Evolutionary conservation across 75 land plant species (phyloP).

Genomic region (Ceratopteris richardii): DNA sequence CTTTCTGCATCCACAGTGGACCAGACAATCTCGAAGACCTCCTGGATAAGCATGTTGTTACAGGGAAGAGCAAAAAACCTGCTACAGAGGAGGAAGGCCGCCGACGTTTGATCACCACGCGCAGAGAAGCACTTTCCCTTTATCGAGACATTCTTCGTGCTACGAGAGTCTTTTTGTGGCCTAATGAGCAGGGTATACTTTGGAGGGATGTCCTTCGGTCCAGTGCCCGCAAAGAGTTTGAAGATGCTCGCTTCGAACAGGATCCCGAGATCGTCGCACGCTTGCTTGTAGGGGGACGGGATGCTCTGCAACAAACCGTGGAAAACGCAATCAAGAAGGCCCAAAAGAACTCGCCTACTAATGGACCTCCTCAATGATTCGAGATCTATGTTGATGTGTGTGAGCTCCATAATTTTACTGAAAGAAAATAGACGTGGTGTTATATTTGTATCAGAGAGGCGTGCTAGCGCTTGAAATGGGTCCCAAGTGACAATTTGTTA

Average conservation of each 20-base stretch:
- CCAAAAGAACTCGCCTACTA: too few relatives aligned
- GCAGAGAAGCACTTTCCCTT: slow-evolving; percentile 69
- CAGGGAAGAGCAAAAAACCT: slow-evolving; percentile 15
- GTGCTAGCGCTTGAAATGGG: too few relatives aligned
- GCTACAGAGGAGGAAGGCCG: slow-evolving; percentile 39
- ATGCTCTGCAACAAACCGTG: slow-evolving; percentile 65
- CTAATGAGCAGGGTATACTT: slow-evolving; percentile 52
- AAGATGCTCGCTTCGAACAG: slow-evolving; percentile 70
- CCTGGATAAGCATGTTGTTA: slow-evolving; percentile 58
- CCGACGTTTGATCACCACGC: slow-evolving; percentile 66
- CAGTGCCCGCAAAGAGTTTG: slow-evolving; percentile 74
- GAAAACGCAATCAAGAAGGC: slow-evolving; percentile 69
- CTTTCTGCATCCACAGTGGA: slow-evolving; percentile 40
- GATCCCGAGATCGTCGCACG: slow-evolving; percentile 78
- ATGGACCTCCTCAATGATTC: too few relatives aligned
- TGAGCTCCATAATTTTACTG: too few relatives aligned
- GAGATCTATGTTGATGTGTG: too few relatives aligned
- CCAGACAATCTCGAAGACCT: slow-evolving; percentile 87
- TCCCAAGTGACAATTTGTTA: too few relatives aligned
- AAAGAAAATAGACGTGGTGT: too few relatives aligned
- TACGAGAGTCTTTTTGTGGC: slow-evolving; percentile 68
- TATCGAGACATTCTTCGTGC: slow-evolving; percentile 85
- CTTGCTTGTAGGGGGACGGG: slow-evolving; percentile 75
- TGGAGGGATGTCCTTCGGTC: slow-evolving; percentile 80
- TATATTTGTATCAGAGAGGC: too few relatives aligned